These are phyloP conservation scores for Taxawa tesnikishii DNA, from an alignment of 2,329 filamentous ascomycete genomes.

Conservation along the genomic window DNA sequence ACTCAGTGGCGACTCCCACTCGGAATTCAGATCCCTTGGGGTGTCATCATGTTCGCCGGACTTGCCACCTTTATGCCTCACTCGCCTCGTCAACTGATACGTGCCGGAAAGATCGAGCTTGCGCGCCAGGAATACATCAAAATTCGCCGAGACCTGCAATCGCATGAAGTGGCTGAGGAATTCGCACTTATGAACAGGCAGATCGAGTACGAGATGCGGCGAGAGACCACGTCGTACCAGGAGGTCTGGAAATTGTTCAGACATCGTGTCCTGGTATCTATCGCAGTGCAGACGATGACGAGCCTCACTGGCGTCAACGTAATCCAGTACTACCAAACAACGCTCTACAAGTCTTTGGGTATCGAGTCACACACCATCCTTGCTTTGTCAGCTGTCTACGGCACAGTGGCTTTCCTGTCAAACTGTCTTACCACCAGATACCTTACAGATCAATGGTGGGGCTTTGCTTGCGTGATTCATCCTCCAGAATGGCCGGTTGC, in stretches of 20 bases:
- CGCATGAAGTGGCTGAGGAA: conserved; percentile 35
- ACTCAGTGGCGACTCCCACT: conserved; percentile 45
- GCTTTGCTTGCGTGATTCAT: conserved; percentile 28
- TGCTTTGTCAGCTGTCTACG: conserved; percentile 42
- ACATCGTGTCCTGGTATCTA: conserved; percentile 39
- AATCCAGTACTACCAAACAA: conserved; percentile 32
- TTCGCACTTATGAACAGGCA: conserved; percentile 39
- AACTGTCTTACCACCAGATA: conserved; percentile 41
- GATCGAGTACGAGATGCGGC: conserved; percentile 43
- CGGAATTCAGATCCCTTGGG: conserved; percentile 44
- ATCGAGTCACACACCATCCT: conserved; percentile 39
- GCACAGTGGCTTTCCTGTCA: conserved; percentile 38
- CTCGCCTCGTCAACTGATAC: conserved; percentile 42
- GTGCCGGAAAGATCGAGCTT: conserved; percentile 34
- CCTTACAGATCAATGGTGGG: conserved; percentile 46
- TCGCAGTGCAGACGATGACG: conserved; percentile 47
- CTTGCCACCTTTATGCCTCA: conserved; percentile 44
- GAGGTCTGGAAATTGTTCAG: conserved; percentile 42
- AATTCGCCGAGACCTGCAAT: conserved; percentile 34
- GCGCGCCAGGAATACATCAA: conserved; percentile 36
- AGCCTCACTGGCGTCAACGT: conserved; percentile 46
- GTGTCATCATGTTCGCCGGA: conserved; percentile 41
- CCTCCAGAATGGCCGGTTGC: neutral
- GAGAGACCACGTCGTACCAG: conserved; percentile 39
- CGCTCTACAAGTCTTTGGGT: conserved; percentile 42